A percentile compares a stretch with the other conserved stretches of the same genome.
phyloP scores from a whole-genome alignment of 495 filamentous ascomycete genomes.

The Tuber calosporum region DNA sequence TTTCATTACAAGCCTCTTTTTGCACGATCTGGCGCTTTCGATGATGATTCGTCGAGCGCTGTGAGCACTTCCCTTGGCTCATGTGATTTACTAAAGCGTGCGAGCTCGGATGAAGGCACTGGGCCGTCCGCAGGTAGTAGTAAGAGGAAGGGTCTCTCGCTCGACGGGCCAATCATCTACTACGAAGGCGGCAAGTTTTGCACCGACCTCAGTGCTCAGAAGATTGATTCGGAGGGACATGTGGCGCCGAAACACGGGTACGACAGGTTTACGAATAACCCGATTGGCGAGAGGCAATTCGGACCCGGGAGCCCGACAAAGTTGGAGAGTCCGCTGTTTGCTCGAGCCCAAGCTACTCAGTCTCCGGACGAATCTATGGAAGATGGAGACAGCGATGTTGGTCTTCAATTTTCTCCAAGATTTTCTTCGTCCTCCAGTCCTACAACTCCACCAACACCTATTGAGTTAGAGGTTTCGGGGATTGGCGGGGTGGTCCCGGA shows the following conservation, averaged over 20 bases:
- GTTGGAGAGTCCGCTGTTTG: constrained; percentile 30
- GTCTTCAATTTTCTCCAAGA: constrained; percentile 39
- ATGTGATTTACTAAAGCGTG: constrained; percentile 41
- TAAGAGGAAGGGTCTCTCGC: constrained; percentile 44
- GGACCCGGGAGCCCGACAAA: constrained; percentile 34
- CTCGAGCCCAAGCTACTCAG: background rate
- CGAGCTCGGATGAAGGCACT: constrained; percentile 45
- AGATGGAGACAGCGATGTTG: constrained; percentile 29
- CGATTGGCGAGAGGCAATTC: constrained; percentile 31
- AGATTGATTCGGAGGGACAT: constrained; percentile 25
- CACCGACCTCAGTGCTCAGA: constrained; percentile 54
- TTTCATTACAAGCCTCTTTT: constrained; percentile 63
- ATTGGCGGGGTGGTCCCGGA: constrained; percentile 52
- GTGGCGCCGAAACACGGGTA: constrained; percentile 22
- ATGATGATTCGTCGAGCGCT: constrained; percentile 45
- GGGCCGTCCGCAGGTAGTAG: constrained; percentile 46
- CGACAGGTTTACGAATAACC: constrained; percentile 37
- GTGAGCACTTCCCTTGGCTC: constrained; percentile 41
- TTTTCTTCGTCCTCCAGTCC: constrained; percentile 33
- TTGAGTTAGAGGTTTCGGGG: constrained; percentile 53
- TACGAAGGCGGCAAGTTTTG: constrained; percentile 69
- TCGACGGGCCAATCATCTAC: constrained; percentile 70
- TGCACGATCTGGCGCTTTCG: constrained; percentile 46
- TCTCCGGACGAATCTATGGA: constrained; percentile 36
- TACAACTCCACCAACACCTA: constrained; percentile 24